These are phyloP conservation scores for Verbascum thapsus DNA, from an alignment of 257 asterid genomes.

Conservation along the genomic window DNA sequence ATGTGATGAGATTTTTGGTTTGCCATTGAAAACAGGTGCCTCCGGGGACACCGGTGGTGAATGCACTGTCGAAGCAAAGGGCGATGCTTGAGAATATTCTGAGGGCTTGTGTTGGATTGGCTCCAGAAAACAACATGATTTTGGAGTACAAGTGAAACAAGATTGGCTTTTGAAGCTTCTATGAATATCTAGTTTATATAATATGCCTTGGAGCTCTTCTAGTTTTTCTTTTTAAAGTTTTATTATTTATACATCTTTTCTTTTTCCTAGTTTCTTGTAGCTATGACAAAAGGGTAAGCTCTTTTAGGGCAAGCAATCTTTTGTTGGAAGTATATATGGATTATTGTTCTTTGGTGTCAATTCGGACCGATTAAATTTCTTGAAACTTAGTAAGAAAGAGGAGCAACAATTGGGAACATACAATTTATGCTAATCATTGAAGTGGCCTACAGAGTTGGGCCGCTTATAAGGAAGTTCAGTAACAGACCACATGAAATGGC, in stretches of 20 bases:
- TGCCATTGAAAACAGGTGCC: constrained; percentile 51
- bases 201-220: background rate
- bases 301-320: background rate
- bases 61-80: constrained; percentile 68
- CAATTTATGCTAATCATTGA: too few species aligned
- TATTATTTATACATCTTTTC: background rate
- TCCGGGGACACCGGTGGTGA: constrained; percentile 75
- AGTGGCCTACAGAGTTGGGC: too few species aligned
- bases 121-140: constrained; percentile 79
- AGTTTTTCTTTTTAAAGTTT: background rate
- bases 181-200: background rate
- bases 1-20: background rate
- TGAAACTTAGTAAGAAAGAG: too few species aligned
- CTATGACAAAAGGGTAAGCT: constrained; percentile 32
- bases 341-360: background rate
- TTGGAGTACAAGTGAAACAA: constrained; percentile 60
- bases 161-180: background rate
- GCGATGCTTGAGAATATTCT: constrained; percentile 71
- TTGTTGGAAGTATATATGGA: background rate
- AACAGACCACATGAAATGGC: too few species aligned
- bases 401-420: too few species aligned
- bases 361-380: too few species aligned
- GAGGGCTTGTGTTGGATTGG: constrained; percentile 72
- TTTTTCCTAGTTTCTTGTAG: constrained; percentile 14
- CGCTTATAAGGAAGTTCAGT: too few species aligned